These are phyloP conservation scores for Fusarium acutatum DNA, from an alignment of 2,329 filamentous ascomycete genomes.

Conservation along the genomic window DNA sequence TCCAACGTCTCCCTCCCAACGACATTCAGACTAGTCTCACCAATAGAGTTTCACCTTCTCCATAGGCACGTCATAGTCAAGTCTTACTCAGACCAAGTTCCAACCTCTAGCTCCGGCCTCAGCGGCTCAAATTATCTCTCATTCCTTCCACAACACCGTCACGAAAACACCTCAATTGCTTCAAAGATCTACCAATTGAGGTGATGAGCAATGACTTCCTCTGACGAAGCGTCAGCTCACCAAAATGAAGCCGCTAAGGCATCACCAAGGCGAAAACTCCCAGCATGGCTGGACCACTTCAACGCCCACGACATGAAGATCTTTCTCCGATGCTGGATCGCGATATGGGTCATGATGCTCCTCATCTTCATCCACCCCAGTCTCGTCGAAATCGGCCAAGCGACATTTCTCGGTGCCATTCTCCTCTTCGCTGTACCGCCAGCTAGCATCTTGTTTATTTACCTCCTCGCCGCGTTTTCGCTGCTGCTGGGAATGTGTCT, in stretches of 20 bases:
- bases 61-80: slow-evolving; percentile 7
- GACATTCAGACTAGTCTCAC: background rate
- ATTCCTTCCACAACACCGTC: background rate
- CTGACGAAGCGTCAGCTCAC: background rate
- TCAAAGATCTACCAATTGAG: background rate
- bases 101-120: background rate
- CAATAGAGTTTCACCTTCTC: background rate
- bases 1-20: background rate
- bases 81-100: background rate
- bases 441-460: slow-evolving; percentile 55
- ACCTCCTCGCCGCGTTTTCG: slow-evolving; percentile 52
- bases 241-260: background rate
- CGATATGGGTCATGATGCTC: slow-evolving; percentile 55
- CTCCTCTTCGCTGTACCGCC: slow-evolving; percentile 57
- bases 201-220: background rate
- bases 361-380: slow-evolving; percentile 57
- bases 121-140: background rate
- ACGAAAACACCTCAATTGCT: background rate
- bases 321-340: slow-evolving; percentile 56
- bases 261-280: slow-evolving; percentile 17
- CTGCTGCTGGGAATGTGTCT: slow-evolving; percentile 56
- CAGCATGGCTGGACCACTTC: slow-evolving; percentile 54
- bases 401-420: slow-evolving; percentile 55
- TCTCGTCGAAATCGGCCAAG: slow-evolving; percentile 51
- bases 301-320: slow-evolving; percentile 57